Conservation (phyloP, 2,329 filamentous ascomycete species). For the Ustulina deusta region DNA sequence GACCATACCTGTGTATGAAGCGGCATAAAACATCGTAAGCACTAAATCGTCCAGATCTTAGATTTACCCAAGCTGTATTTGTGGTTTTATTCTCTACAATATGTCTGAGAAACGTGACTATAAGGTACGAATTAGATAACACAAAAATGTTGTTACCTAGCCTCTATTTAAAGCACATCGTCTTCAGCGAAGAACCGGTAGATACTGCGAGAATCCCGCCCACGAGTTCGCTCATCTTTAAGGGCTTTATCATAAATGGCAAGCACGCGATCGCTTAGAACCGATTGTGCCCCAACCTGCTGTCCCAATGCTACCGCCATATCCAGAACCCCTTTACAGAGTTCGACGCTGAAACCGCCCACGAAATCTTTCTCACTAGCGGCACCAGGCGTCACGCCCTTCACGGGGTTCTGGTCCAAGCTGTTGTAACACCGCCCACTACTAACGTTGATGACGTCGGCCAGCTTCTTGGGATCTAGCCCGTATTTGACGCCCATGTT, state of each 20-base stretch:
- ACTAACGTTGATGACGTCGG: conserved; percentile 33
- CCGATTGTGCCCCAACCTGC: conserved; percentile 22
- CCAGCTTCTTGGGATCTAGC: conserved; percentile 30
- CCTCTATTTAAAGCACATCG: conserved; percentile 22
- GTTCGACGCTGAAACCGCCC: conserved; percentile 34
- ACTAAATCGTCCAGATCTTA: too few species aligned
- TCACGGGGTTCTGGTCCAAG: conserved; percentile 33
- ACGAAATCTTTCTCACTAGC: conserved; percentile 33
- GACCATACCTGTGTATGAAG: too few species aligned
- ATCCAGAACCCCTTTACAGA: conserved; percentile 34
- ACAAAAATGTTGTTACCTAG: not conserved
- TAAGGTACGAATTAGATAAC: not conserved
- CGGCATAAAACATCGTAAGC: too few species aligned
- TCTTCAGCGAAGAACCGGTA: conserved; percentile 30
- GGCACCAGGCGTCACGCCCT: conserved; percentile 29
- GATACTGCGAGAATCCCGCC: conserved; percentile 34
- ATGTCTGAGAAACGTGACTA: not conserved
- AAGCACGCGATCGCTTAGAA: conserved; percentile 28
- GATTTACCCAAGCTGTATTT: too few species aligned
- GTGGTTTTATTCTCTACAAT: too few species aligned
- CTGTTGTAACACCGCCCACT: conserved; percentile 35
- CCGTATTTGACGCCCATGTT: conserved; percentile 36
- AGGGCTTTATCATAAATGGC: conserved; percentile 35
- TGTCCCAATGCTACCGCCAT: conserved; percentile 32
- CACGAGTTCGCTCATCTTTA: conserved; percentile 31